A percentile compares a stretch with the other conserved stretches of the same genome.
Evolutionary conservation across 208 protist genomes (phyloP).

Genomic region (Borovskyia barvae): DNA sequence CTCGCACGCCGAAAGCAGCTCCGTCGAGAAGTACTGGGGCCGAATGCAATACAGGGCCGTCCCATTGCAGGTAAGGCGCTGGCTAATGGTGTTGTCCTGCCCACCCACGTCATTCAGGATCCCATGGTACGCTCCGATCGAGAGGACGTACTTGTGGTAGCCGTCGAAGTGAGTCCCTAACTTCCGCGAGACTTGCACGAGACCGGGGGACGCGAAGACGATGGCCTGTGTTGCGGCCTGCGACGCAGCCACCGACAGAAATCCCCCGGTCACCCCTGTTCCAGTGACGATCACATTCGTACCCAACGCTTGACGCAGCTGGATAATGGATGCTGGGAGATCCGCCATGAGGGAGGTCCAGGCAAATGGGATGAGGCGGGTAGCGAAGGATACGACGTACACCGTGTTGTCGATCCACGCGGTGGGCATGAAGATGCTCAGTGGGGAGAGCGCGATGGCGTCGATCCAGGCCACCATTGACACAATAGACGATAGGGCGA

Average conservation of each 20-base stretch:
- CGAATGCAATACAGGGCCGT: slow-evolving; percentile 32
- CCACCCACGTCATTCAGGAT: slow-evolving; percentile 57
- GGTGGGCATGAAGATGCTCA: slow-evolving; percentile 61
- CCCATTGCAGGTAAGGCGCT: slow-evolving; percentile 40
- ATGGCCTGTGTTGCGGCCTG: slow-evolving; percentile 36
- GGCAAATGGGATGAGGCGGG: slow-evolving; percentile 38
- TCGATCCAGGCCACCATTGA: slow-evolving; percentile 60
- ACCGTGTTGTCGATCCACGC: slow-evolving; percentile 49
- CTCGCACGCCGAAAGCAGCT: slow-evolving; percentile 30
- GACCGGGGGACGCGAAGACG: slow-evolving; percentile 55
- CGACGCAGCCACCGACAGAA: slow-evolving; percentile 38
- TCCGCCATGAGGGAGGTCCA: slow-evolving; percentile 18
- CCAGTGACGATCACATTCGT: slow-evolving; percentile 39
- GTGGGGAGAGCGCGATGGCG: slow-evolving; percentile 56
- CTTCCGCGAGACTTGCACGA: slow-evolving; percentile 46
- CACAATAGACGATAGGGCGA: slow-evolving; percentile 48
- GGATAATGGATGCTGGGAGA: slow-evolving; percentile 23
- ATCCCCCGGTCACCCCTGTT: slow-evolving; percentile 49
- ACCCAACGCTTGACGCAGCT: slow-evolving; percentile 2
- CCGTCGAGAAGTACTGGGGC: slow-evolving; percentile 39
- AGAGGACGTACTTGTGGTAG: slow-evolving; percentile 56
- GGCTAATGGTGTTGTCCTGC: slow-evolving; percentile 43
- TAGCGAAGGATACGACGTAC: slow-evolving; percentile 53
- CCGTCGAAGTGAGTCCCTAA: slow-evolving; percentile 19
- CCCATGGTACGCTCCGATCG: slow-evolving; percentile 41